Conservation (phyloP, 2,329 filamentous ascomycete species). For the Dactylonectria macrodidyma region DNA sequence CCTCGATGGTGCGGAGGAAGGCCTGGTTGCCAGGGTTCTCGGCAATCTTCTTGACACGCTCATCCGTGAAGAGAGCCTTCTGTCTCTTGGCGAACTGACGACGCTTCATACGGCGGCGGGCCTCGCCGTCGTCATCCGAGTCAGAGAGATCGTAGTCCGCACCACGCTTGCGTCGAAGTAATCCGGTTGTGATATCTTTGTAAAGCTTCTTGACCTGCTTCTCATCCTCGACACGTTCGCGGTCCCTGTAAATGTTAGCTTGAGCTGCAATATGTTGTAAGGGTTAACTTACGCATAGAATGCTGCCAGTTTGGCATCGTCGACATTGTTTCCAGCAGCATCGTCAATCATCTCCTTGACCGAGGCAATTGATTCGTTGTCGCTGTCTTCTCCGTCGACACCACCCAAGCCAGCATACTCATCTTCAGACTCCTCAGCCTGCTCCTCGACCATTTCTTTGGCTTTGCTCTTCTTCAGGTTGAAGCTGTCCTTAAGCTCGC, state of each 20-base stretch:
- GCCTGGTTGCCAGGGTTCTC: conserved; percentile 91
- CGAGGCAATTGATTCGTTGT: conserved; percentile 78
- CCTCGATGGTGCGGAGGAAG: conserved; percentile 91
- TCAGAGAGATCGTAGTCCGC: conserved; percentile 90
- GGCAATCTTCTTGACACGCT: conserved; percentile 91
- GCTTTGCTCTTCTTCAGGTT: conserved; percentile 91
- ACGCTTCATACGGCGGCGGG: conserved; percentile 84
- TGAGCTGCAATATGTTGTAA: background rate
- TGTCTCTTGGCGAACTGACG: conserved; percentile 93
- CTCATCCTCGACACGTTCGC: conserved; percentile 85
- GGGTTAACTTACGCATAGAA: conserved; percentile 84
- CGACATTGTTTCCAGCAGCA: conserved; percentile 79
- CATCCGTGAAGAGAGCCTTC: conserved; percentile 88
- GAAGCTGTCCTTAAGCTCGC: conserved; percentile 69
- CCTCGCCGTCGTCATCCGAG: conserved; percentile 88
- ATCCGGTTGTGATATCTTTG: conserved; percentile 92
- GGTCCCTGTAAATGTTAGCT: conserved; percentile 70
- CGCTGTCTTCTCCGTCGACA: conserved; percentile 87
- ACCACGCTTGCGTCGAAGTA: conserved; percentile 86
- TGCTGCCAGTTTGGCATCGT: conserved; percentile 86
- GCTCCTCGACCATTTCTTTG: conserved; percentile 89
- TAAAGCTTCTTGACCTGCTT: conserved; percentile 92
- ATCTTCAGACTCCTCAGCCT: conserved; percentile 97
- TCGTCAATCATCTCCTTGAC: conserved; percentile 94
- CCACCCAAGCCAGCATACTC: conserved; percentile 97